Base-by-base conservation (phyloP, 2,329 filamentous ascomycete species). In the Aspergillus pseudotamarii region DNA sequence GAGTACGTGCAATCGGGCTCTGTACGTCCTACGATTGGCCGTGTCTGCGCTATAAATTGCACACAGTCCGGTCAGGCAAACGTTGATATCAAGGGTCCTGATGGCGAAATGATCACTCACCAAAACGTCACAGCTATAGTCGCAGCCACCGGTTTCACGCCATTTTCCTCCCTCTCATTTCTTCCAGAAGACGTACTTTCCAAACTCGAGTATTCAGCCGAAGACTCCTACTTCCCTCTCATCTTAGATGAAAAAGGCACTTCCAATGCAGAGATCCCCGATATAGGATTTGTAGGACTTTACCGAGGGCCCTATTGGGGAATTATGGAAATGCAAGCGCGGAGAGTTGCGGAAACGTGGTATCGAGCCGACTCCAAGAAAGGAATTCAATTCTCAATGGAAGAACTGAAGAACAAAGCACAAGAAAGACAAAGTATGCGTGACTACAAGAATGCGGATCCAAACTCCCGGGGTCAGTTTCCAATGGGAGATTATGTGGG, bases 291-390 rank as follows among this genome's bases (percentile, higher is more conserved):
- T 70, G 89, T 95, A 1, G 92, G 92, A 0, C 93, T 93, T 76
- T 96, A 96, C 72, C 86, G 92, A 64, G 91, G 91, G 0, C 91
- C 92, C 0, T 95, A 92, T 74, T 96, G 92, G 92, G 90, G 90
- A 1, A 88, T 93, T 0, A 93, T 94, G 84, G 92, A 95, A 75
- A 91, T 93, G 89, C 92, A 96, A 77, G 89, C 92, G 3, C 85
- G 90, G 1, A 84, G 91, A 65, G 79, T 94, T 6, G 83, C 88
- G 0, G 76, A 84, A 14, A 74, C 87, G 12, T 94, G 91, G 90
- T 76, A 71, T 8, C 55, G 19, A n/a, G 19, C 36, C 4, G 43
- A 63, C 11, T 11, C 58, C 2, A 23, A 55, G 12, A n/a, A 59
- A 9, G 45, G 55, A 4, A 36, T 30, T 0, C 26, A 23, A 19